phyloP scores from a whole-genome alignment of 208 protist genomes.

The Leishmania mexicana region DNA sequence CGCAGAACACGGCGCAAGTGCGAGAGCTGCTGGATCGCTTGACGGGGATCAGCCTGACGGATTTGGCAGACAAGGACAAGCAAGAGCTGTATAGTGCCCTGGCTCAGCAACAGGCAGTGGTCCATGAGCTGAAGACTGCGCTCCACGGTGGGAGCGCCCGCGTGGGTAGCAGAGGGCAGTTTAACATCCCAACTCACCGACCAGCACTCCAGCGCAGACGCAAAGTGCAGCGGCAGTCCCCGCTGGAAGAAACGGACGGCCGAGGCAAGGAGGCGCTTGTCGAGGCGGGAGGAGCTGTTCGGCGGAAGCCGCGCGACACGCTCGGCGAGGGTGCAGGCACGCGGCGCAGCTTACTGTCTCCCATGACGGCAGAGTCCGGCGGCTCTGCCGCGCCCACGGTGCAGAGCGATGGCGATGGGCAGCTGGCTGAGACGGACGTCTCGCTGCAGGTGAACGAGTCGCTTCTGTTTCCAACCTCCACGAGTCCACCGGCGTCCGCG shows the following conservation, averaged over 20 bases:
- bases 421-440: slow-evolving; percentile 33
- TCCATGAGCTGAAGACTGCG: slow-evolving; percentile 36
- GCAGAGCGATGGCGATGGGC: slow-evolving; percentile 8
- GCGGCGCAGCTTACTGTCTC: slow-evolving; percentile 13
- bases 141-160: background rate
- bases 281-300: background rate
- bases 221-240: slow-evolving; percentile 1
- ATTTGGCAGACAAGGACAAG: slow-evolving; percentile 19
- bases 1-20: slow-evolving; percentile 3
- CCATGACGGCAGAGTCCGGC: slow-evolving; percentile 26
- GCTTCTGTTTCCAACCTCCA: background rate
- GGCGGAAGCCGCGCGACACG: no score
- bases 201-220: slow-evolving; percentile 4
- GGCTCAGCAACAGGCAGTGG: slow-evolving; percentile 44
- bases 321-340: background rate
- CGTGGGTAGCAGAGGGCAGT: background rate
- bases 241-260: background rate
- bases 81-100: slow-evolving; percentile 35
- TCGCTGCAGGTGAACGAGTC: slow-evolving; percentile 2
- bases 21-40: slow-evolving; percentile 14
- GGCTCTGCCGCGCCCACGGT: background rate
- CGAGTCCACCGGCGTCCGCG: background rate
- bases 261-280: no score
- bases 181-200: background rate
- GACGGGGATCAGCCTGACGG: background rate